Evolutionary conservation across 805 yeast species (phyloP), one percentile per base, ranked within the genome.

Genomic region (Myxozyma melibiosi): DNA sequence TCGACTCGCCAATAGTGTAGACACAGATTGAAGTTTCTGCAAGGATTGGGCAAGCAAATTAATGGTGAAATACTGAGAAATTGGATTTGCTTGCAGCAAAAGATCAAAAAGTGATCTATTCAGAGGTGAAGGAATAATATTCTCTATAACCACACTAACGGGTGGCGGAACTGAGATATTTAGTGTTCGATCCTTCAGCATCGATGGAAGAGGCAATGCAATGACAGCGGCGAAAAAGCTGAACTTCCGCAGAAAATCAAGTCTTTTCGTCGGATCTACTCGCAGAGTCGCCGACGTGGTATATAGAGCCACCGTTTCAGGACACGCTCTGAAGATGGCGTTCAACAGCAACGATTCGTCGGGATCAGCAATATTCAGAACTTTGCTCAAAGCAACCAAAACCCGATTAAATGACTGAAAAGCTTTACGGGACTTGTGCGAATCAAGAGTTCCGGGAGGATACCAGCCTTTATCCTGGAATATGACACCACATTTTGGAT

Each of bases 241-340:
- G 0, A 89, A 80, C 71, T 81, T 86, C 6, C 94, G 87, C 45
- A 90, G 76, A 90, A 95, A 91, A 74, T 86, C 89, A 11, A 92
- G 84, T 0, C 92, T 78, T 54, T 86, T 73, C 47, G 84, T 81
- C 0, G 97, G 96, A 59, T 88, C 95, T 67, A 88, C 86, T 62
- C 83, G 77, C 30, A 63, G 64, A 13, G 66, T 53, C 6, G 57
- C 59, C 3, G 62, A 68, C 27, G 35, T 39, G 45, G 70, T 63
- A 64, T 86, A 91, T 1, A 90, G 87, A 0, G 89, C 84, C 1
- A 88, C 77, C 22, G 92, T 74, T 66, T 90, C 97, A 1, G 88
- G 87, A 39, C 82, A 76, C 34, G 74, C 67, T 3, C 71, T 58
- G 37, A 92, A 73, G 16, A 87, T 78, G 11, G 71, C 67, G 6